Base-by-base conservation (phyloP, 2,329 filamentous ascomycete genomes). In the Cordyceps javanica region DNA sequence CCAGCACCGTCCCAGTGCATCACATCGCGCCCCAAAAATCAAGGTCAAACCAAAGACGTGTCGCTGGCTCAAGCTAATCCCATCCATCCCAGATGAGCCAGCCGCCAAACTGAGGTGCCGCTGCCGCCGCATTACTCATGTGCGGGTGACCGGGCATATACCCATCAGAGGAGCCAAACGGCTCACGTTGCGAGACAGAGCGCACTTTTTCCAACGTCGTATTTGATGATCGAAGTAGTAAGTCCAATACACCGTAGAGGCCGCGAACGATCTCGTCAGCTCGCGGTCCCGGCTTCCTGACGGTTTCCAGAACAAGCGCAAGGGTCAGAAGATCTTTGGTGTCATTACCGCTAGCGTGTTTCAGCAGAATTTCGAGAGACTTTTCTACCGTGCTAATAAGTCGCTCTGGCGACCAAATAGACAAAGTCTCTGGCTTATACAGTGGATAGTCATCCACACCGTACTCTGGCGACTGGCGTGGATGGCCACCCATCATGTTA, bases 321-420 rank as follows among this genome's bases (percentile, higher is more conserved):
- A 82, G 67, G 41, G 73, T 75, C 8, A 81, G 65, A 11, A 81
- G 73, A 55, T 81, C 79, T 65, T 80, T 77, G 23, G 78, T 67
- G 56, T 81, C 78, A 38, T 74, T 74, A n/a, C 75, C 75, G 42
- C 74, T 76, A 42, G 80, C 76, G 59, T 76, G 72, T 42, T 67
- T 69, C 38, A 78, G 71, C 46, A 80, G 70, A 13, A 74, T 69
- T 26, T 79, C 75, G 14, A 82, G 62, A 3, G 75, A 72, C 57
- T 74, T 77, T 63, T 80, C 75, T 5, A 81, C 78, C 5, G 73
- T 76, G 48, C 62, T 63, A 45, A 75, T 69, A 28, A 79, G 68
- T 14, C 73, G 70, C 28, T 69, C 63, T 8, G 71, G 70, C 25
- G 75, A 75, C 74, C 75, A 78, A 4, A 76, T 69, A 53, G 72